Conservation (phyloP, 805 yeast species). For the Schwanniomyces sp. region DNA sequence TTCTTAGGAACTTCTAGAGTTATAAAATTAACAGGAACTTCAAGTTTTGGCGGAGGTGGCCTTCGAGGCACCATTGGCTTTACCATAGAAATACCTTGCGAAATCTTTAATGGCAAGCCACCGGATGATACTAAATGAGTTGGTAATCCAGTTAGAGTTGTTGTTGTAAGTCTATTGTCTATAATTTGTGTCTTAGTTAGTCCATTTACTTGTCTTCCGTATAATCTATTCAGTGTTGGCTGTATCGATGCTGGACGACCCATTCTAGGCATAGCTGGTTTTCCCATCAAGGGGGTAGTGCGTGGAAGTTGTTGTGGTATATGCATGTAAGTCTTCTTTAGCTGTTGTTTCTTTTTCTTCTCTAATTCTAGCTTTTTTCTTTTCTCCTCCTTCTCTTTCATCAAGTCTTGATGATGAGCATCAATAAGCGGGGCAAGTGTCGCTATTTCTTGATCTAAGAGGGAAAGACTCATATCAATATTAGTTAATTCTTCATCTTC, state of each 20-base stretch:
- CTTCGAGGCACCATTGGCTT: conserved; percentile 20
- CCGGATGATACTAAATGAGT: conserved; percentile 17
- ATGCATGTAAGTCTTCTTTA: background rate
- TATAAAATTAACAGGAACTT: conserved; percentile 27
- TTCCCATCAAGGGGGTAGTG: conserved; percentile 30
- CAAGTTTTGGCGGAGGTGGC: conserved; percentile 39
- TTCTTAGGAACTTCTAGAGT: conserved; percentile 21
- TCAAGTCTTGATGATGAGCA: conserved; percentile 30
- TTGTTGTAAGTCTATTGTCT: conserved; percentile 21
- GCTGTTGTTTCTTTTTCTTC: conserved; percentile 14
- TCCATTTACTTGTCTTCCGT: conserved; percentile 25
- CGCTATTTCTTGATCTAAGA: conserved; percentile 41
- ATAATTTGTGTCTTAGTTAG: conserved; percentile 14
- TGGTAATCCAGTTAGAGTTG: conserved; percentile 18
- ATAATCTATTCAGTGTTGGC: conserved; percentile 41
- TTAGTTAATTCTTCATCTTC: conserved; percentile 16
- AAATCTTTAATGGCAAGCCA: conserved; percentile 15
- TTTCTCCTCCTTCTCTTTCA: conserved; percentile 20
- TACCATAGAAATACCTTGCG: conserved; percentile 14
- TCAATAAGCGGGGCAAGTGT: conserved; percentile 39
- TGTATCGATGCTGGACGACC: conserved; percentile 47
- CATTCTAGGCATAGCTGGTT: conserved; percentile 38
- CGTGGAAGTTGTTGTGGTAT: conserved; percentile 8
- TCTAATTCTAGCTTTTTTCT: conserved; percentile 19
- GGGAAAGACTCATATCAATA: conserved; percentile 27